phyloP scores from a whole-genome alignment of 257 asterid species.

The Solanum tacnaense region DNA sequence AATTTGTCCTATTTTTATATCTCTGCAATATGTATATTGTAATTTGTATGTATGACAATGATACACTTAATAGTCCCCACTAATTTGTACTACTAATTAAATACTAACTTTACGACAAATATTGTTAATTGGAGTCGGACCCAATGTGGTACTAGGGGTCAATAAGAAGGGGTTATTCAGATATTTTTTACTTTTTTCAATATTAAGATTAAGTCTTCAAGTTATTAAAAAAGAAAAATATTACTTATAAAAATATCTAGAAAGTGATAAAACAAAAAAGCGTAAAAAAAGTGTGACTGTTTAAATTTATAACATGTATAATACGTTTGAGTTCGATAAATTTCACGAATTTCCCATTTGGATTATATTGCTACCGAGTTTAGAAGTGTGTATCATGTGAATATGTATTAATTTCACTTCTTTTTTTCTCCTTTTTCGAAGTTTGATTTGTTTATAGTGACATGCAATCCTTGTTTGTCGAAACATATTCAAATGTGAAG shows the following conservation, averaged over 20 bases:
- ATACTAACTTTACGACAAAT: background rate
- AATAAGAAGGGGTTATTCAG: background rate
- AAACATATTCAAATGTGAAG: background rate
- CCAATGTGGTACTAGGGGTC: background rate
- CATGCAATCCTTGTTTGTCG: background rate
- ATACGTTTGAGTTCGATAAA: fast-evolving
- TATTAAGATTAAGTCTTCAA: fast-evolving
- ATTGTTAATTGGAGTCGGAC: background rate
- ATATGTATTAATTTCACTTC: background rate
- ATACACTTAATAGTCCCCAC: background rate
- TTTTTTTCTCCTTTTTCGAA: background rate
- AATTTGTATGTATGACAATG: background rate
- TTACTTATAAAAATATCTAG: background rate
- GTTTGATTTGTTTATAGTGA: background rate
- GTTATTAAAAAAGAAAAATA: background rate
- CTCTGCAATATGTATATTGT: background rate
- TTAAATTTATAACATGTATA: background rate
- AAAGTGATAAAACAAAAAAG: background rate
- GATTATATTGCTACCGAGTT: background rate
- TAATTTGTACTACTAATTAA: background rate
- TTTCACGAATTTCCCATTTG: background rate
- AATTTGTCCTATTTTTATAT: background rate
- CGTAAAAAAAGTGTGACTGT: background rate
- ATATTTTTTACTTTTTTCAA: background rate
- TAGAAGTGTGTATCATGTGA: background rate